Base-by-base conservation (phyloP, 495 filamentous ascomycete species). In the Margaritispora aquatica region DNA sequence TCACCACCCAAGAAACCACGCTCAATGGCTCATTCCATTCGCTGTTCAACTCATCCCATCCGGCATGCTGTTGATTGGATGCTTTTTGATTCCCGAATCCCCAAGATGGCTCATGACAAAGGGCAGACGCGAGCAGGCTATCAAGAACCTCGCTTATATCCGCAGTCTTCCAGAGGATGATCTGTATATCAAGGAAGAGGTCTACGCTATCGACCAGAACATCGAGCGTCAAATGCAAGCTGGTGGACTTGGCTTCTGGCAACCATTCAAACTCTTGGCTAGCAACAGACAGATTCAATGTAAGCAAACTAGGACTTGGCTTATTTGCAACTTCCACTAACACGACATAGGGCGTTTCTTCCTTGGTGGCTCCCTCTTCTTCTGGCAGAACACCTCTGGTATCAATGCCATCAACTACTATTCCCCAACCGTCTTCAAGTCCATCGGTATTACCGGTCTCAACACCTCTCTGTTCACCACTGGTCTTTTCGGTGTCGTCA, bases 391-490 rank as follows among this genome's bases (percentile, higher is more conserved):
- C 54, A 68, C 46, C 50, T 67, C 62, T 29, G 65, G 65, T 26
- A 69, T 67, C 55, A 63, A 68, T 31, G 63, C 73, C 23, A 83
- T 84, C 64, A 88, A 88, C 67, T 87, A 87, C 67, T 88, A 88
- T 69, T 84, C 84, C 2, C 87, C 88, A 2, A 80, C 83, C 51
- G 89, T 92, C 63, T 90, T 90, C 76, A 73, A 72, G 60, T 80
- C 76, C 59, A 74, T 86, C 31, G 83, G 84, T 15, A 77, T 86
- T 55, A 63, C 55, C 1, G 77, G 78, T 2, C 81, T 72, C 22
- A 67, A 75, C 24, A 77, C 76, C 26, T 71, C 71, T 27, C 77
- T 85, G 22, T 80, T 86, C 62, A 80, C 82, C 24, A 87, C 84
- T 2, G 82, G 84, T 49, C 77, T 87, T 61, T 87, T 85, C 63